Percentiles rank a stretch among this genome's conserved stretches.
phyloP scores from a whole-genome alignment of 1,284 basidiomycete genomes.

The Leccinum angustisporum region DNA sequence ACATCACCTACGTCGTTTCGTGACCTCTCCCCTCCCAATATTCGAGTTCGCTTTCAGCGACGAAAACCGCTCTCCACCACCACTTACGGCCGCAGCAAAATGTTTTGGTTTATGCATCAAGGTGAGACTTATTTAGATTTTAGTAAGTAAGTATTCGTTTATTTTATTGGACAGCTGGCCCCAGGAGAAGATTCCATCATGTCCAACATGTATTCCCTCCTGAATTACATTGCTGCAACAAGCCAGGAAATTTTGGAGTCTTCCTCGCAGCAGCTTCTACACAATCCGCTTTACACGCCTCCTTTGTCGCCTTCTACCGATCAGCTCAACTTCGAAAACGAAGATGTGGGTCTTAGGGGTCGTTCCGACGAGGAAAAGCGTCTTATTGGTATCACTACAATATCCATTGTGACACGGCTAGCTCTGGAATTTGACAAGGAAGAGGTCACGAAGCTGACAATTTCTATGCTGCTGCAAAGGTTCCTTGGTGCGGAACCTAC shows the following conservation, averaged over 20 bases:
- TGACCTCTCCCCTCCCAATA: conserved; percentile 84
- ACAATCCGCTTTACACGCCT: conserved; percentile 42
- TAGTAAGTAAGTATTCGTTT: not conserved
- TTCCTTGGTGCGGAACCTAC: conserved; percentile 81
- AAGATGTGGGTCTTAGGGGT: conserved; percentile 55
- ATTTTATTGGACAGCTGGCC: conserved; percentile 55
- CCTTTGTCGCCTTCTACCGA: conserved; percentile 45
- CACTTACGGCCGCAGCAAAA: conserved; percentile 83
- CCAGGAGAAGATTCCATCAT: conserved; percentile 89
- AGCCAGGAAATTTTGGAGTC: conserved; percentile 72
- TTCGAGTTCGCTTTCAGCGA: conserved; percentile 84
- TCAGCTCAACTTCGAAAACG: conserved; percentile 28
- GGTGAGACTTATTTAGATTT: conserved; percentile 40
- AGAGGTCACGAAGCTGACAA: conserved; percentile 83
- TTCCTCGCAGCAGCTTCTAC: conserved; percentile 42
- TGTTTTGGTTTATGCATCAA: conserved; percentile 89
- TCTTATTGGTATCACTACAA: conserved; percentile 86
- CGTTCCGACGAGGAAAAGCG: conserved; percentile 83
- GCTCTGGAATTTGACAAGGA: conserved; percentile 81
- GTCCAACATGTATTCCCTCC: conserved; percentile 93
- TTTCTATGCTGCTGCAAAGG: conserved; percentile 92
- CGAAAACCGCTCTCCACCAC: conserved; percentile 71
- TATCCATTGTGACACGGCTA: conserved; percentile 83
- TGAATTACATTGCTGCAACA: conserved; percentile 86
- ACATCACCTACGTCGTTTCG: conserved; percentile 81